Percentiles rank a stretch among this genome's conserved stretches.
phyloP scores from a whole-genome alignment of 1,139 yeast genomes.

The Candida sanyaensis region DNA sequence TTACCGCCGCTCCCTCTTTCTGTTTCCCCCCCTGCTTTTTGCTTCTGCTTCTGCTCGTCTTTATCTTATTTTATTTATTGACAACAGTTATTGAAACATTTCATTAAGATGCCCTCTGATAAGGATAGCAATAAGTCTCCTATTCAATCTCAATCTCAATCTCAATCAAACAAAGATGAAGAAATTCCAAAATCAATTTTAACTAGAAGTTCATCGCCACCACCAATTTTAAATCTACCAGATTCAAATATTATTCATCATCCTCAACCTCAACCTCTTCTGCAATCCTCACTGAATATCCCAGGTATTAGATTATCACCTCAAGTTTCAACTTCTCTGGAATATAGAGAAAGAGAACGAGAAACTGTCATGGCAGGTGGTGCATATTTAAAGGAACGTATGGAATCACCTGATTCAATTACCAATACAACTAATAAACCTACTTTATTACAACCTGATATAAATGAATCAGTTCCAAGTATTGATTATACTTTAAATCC shows the following conservation, averaged over 20 bases:
- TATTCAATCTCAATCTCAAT: conserved; percentile 5
- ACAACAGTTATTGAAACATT: too few relatives aligned
- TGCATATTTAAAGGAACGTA: conserved; percentile 37
- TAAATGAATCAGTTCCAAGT: conserved; percentile 23
- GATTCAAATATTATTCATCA: neutral
- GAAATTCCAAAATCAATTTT: conserved; percentile 44
- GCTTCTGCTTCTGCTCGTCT: too few relatives aligned
- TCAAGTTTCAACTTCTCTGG: conserved; percentile 9
- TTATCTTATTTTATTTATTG: too few relatives aligned
- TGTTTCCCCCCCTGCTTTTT: too few relatives aligned
- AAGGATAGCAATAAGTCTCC: conserved; percentile 7
- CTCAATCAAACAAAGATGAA: conserved; percentile 12
- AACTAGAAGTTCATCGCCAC: conserved; percentile 71
- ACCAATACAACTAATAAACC: neutral
- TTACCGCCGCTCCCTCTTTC: too few relatives aligned
- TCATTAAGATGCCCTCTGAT: conserved; percentile 10
- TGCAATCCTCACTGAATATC: neutral
- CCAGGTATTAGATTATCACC: conserved; percentile 4
- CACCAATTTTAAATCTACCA: conserved; percentile 54
- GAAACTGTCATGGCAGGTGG: conserved; percentile 56
- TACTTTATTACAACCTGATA: conserved; percentile 11
- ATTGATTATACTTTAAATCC: conserved; percentile 33
- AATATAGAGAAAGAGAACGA: conserved; percentile 30
- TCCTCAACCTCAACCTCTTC: conserved; percentile 3
- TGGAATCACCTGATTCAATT: neutral